Conservation (phyloP, 257 asterid species). For the Solanum tarapatanum region DNA sequence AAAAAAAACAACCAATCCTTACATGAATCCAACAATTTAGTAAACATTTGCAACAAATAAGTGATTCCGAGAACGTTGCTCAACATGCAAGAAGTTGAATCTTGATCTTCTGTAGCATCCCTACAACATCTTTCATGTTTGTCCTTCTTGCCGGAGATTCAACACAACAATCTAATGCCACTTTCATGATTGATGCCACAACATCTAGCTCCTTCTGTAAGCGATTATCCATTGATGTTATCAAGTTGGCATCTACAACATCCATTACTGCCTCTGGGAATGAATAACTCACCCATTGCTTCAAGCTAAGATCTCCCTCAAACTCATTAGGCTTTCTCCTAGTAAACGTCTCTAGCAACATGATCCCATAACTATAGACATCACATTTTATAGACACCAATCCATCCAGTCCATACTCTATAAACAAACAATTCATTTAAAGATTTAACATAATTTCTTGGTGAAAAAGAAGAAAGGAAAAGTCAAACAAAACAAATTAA, state of each 20-base stretch:
- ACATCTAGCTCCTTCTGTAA: accelerated
- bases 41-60: too few relatives aligned
- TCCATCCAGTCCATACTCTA: background rate
- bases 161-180: background rate
- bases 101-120: background rate
- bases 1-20: too few relatives aligned
- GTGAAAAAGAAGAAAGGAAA: too few relatives aligned
- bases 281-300: background rate
- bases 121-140: background rate
- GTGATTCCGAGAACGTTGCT: too few relatives aligned
- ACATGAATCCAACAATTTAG: too few relatives aligned
- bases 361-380: background rate
- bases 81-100: background rate
- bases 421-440: background rate
- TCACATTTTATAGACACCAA: background rate
- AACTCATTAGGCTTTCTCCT: background rate
- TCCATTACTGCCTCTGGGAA: background rate
- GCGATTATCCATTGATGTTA: background rate
- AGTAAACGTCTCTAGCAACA: background rate
- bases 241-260: background rate
- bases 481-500: background rate
- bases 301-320: background rate
- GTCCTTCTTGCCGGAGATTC: background rate
- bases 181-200: background rate
- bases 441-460: background rate